Evolutionary conservation across 352 stramenopile species (phyloP).

Genomic region (Phytopythium ostracodes): DNA sequence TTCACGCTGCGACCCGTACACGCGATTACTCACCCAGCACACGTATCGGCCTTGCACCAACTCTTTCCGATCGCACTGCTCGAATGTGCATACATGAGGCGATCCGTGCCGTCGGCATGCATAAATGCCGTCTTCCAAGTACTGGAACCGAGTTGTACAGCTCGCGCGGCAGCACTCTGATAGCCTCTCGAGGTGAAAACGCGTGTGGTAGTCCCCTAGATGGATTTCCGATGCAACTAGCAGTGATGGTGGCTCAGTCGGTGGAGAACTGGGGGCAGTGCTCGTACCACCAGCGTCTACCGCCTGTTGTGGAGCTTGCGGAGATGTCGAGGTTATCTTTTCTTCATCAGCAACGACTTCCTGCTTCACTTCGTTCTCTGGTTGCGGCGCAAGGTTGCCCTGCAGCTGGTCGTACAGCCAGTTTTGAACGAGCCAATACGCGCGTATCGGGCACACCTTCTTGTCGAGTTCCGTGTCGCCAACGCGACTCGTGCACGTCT

Average conservation of each 20-base stretch:
- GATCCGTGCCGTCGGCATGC: conserved; percentile 61
- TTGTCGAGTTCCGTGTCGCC: conserved; percentile 54
- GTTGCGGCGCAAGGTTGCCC: conserved; percentile 2
- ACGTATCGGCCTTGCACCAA: conserved; percentile 51
- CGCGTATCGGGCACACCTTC: conserved; percentile 64
- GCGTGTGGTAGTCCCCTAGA: conserved; percentile 48
- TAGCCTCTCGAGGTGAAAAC: conserved; percentile 44
- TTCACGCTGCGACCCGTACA: conserved; percentile 65
- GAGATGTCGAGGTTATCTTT: background rate
- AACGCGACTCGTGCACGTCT: conserved; percentile 59
- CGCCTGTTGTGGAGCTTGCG: background rate
- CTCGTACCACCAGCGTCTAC: background rate
- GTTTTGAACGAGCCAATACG: conserved; percentile 76
- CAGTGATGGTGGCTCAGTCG: conserved; percentile 4
- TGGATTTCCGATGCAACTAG: conserved; percentile 55
- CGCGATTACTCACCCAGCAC: conserved; percentile 57
- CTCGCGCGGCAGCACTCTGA: conserved; percentile 30
- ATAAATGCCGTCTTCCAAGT: conserved; percentile 70
- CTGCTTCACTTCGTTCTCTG: conserved; percentile 3
- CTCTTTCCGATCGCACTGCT: conserved; percentile 63
- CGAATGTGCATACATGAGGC: conserved; percentile 71
- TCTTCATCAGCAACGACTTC: conserved; percentile 19
- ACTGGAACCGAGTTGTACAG: conserved; percentile 52
- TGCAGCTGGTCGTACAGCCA: conserved; percentile 76
- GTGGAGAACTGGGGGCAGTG: background rate